Conservation (phyloP, 352 stramenopile genomes). For the Pythium chondricola region DNA sequence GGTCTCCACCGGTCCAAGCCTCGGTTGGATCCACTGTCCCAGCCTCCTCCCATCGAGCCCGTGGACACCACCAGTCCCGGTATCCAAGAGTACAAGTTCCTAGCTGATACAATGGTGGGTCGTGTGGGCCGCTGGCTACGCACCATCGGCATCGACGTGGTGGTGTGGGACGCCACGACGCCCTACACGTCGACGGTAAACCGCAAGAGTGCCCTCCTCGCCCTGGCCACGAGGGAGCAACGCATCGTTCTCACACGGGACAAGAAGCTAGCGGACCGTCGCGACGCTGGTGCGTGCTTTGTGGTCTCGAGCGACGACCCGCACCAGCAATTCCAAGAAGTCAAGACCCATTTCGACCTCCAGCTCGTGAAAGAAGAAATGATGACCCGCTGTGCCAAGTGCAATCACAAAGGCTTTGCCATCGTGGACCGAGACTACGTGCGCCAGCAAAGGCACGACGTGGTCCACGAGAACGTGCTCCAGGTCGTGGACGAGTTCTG, state of each 20-base stretch:
- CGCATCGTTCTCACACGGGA: conserved; percentile 73
- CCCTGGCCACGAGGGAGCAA: conserved; percentile 43
- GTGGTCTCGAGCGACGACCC: conserved; percentile 67
- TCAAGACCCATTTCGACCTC: conserved; percentile 64
- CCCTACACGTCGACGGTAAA: conserved; percentile 26
- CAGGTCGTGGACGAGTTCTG: conserved; percentile 62
- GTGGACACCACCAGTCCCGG: not conserved
- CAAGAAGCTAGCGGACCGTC: conserved; percentile 60
- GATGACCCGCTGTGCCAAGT: conserved; percentile 68
- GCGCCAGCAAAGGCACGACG: conserved; percentile 36
- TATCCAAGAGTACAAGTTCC: conserved; percentile 42
- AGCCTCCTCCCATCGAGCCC: not conserved
- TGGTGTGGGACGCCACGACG: conserved; percentile 44
- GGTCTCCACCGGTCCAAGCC: conserved; percentile 13
- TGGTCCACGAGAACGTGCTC: conserved; percentile 48
- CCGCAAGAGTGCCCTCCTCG: conserved; percentile 43
- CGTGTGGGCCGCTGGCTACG: conserved; percentile 72
- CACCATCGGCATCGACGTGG: conserved; percentile 66
- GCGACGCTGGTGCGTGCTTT: conserved; percentile 68
- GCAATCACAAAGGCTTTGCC: conserved; percentile 61
- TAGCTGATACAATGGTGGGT: conserved; percentile 71
- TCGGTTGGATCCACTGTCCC: not conserved
- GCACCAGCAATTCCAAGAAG: conserved; percentile 68
- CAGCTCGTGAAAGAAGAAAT: conserved; percentile 56
- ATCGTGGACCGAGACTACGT: conserved; percentile 50